phyloP scores from a whole-genome alignment of 495 filamentous ascomycete species.

The Venustampulla echinocandica region DNA sequence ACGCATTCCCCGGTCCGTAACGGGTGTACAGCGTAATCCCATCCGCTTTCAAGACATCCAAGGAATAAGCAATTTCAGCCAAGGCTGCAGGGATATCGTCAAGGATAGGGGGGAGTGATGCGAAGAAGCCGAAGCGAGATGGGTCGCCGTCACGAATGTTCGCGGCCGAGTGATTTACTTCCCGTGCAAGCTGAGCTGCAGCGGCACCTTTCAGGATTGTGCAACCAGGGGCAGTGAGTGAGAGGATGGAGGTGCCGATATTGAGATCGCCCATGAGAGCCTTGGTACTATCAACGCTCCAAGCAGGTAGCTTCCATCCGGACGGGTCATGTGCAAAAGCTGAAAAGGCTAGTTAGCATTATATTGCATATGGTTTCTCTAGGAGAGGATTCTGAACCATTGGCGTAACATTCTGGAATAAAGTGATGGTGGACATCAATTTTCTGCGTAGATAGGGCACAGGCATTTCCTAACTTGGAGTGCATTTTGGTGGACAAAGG shows the following conservation, averaged over 20 bases:
- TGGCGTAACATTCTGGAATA: background rate
- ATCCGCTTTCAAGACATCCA: slow-evolving; percentile 34
- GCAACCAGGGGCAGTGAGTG: background rate
- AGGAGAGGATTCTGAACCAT: background rate
- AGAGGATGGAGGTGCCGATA: background rate
- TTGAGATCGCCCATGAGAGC: background rate
- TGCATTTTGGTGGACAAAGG: too few species aligned
- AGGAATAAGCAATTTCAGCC: slow-evolving; percentile 35
- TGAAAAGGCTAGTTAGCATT: background rate
- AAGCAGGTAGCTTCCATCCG: background rate
- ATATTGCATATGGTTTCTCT: background rate
- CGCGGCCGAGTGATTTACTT: slow-evolving; percentile 34
- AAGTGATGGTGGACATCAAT: background rate
- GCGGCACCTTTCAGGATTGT: background rate
- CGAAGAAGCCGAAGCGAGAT: slow-evolving; percentile 38
- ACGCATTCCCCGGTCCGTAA: slow-evolving; percentile 36
- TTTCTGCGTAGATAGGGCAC: background rate
- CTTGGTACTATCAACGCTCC: background rate
- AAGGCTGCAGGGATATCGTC: slow-evolving; percentile 36
- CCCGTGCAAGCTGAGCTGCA: slow-evolving; percentile 26
- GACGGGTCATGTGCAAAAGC: background rate
- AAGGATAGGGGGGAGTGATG: slow-evolving; percentile 38
- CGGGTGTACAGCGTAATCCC: slow-evolving; percentile 43
- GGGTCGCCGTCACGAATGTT: slow-evolving; percentile 31
- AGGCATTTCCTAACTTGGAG: too few species aligned